Conservation (phyloP, 2,329 filamentous ascomycete species). For the Cryphonectria radicalis region DNA sequence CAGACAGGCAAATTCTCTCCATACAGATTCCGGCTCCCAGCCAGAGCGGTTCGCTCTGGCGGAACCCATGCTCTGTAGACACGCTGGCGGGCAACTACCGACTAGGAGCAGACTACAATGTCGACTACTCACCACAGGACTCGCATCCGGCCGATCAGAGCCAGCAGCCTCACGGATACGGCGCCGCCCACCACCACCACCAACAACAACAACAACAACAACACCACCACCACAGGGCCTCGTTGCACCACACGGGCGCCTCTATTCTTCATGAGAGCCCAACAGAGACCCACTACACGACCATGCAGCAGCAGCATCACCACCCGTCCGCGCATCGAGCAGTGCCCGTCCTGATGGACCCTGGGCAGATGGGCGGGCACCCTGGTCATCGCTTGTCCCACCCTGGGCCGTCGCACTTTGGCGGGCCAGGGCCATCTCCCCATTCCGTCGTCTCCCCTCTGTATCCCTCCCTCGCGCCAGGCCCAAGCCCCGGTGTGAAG, state of each 20-base stretch:
- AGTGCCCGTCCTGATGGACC: constrained; percentile 61
- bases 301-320: constrained; percentile 48
- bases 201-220: not conserved
- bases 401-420: constrained; percentile 59
- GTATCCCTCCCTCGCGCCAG: constrained; percentile 50
- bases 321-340: constrained; percentile 53
- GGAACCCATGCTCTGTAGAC: constrained; percentile 73
- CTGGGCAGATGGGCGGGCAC: constrained; percentile 57
- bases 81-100: constrained; percentile 77
- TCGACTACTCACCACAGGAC: constrained; percentile 73
- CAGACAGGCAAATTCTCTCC: constrained; percentile 59
- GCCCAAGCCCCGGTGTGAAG: constrained; percentile 49
- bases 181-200: constrained; percentile 38
- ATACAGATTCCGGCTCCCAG: constrained; percentile 69
- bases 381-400: constrained; percentile 53
- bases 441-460: constrained; percentile 54
- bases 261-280: constrained; percentile 52
- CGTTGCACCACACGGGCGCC: constrained; percentile 53
- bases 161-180: constrained; percentile 68
- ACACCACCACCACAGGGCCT: constrained; percentile 49
- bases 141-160: constrained; percentile 67
- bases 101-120: constrained; percentile 71
- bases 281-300: constrained; percentile 42
- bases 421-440: constrained; percentile 48
- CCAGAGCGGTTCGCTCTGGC: constrained; percentile 78